phyloP scores from a whole-genome alignment of 2,329 filamentous ascomycete species.

The Colletotrichum navitas region DNA sequence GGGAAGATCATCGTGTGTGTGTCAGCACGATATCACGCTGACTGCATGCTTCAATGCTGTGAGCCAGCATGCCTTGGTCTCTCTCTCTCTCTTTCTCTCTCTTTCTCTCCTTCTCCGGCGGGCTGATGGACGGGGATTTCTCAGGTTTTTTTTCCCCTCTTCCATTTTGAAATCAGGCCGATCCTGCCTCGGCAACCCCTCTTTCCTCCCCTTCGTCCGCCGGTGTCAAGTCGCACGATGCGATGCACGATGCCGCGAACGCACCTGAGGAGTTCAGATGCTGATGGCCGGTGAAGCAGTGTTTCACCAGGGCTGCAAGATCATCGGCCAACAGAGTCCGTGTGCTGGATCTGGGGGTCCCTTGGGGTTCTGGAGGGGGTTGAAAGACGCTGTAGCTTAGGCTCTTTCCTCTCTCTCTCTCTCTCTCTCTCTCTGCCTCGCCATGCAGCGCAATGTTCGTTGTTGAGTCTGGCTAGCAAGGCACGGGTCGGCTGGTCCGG shows the following conservation, averaged over 20 bases:
- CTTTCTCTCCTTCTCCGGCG: not conserved
- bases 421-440: no score
- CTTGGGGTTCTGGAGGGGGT: no score
- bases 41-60: conserved; percentile 14
- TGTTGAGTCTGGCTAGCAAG: no score
- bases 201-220: no score
- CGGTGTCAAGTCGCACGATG: not conserved
- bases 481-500: no score
- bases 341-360: not conserved
- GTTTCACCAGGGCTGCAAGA: conserved; percentile 12
- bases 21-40: conserved; percentile 27
- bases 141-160: not conserved
- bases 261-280: not conserved
- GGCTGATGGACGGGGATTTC: no score
- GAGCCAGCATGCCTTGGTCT: not conserved
- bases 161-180: not conserved
- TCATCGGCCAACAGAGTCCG: not conserved
- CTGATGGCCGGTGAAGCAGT: not conserved
- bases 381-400: not conserved
- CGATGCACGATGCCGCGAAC: not conserved
- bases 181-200: no score
- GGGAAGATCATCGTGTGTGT: not conserved
- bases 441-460: no score
- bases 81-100: not conserved
- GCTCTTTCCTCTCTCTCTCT: no score